Conservation (phyloP, 441 rosid genomes). For the Adansonia madagascariensis region DNA sequence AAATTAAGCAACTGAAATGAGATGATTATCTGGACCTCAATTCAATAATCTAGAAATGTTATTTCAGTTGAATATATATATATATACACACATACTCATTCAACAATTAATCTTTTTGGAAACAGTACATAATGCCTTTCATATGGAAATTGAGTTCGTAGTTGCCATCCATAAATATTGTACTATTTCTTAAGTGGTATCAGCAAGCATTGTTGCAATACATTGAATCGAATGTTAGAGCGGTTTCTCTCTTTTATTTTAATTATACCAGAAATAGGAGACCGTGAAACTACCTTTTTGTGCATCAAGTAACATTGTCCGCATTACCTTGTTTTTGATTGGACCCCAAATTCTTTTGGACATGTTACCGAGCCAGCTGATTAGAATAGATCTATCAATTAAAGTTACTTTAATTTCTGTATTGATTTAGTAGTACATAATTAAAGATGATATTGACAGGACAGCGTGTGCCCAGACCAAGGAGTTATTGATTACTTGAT, state of each 20-base stretch:
- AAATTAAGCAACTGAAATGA: constrained; percentile 8
- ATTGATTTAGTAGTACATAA: not conserved
- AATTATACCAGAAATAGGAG: not conserved
- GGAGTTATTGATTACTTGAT: not conserved
- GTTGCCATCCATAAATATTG: not conserved
- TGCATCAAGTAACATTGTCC: not conserved
- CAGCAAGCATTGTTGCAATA: not conserved
- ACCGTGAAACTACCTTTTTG: too few relatives aligned
- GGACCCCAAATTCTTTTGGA: not conserved
- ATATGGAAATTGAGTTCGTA: too few relatives aligned
- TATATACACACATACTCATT: too few relatives aligned
- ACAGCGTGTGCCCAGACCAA: not conserved
- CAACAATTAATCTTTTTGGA: not conserved
- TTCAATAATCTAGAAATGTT: not conserved
- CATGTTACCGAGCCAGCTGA: not conserved
- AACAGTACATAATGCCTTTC: too few relatives aligned
- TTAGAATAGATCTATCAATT: not conserved
- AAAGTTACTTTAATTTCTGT: not conserved
- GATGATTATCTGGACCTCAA: not conserved
- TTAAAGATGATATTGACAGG: not conserved
- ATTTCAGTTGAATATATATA: too few relatives aligned
- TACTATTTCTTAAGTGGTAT: not conserved
- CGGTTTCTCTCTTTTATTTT: not conserved
- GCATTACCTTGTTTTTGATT: not conserved
- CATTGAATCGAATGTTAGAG: not conserved